These are phyloP conservation scores for Aspergillus sp. DNA, from an alignment of 2,329 filamentous ascomycete species.

Conservation along the genomic window DNA sequence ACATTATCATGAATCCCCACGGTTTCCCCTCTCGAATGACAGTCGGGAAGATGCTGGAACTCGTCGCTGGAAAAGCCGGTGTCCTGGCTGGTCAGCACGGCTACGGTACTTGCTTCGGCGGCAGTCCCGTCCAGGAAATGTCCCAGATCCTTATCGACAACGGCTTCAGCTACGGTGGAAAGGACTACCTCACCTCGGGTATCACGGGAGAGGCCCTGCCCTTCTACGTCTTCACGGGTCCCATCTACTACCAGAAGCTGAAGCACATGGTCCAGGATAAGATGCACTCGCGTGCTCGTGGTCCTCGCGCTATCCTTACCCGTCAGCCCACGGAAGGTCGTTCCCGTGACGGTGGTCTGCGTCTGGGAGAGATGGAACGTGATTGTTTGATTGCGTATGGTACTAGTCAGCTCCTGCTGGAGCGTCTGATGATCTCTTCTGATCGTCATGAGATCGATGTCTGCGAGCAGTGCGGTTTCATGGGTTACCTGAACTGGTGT, in stretches of 20 bases:
- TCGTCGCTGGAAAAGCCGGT: slow-evolving; percentile 90
- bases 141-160: slow-evolving; percentile 78
- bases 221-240: slow-evolving; percentile 96
- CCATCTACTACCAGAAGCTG: slow-evolving; percentile 98
- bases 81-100: slow-evolving; percentile 81
- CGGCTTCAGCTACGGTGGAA: slow-evolving; percentile 95
- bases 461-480: slow-evolving; percentile 89
- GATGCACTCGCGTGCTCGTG: slow-evolving; percentile 93
- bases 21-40: slow-evolving; percentile 99
- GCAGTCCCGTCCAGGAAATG: slow-evolving; percentile 85
- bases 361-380: slow-evolving; percentile 97
- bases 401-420: slow-evolving; percentile 85
- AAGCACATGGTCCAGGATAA: slow-evolving; percentile 99
- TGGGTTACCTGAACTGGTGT: slow-evolving; percentile 94
- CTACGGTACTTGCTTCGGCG: slow-evolving; percentile 87
- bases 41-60: slow-evolving; percentile 94
- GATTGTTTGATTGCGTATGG: slow-evolving; percentile 98
- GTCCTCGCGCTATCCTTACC: slow-evolving; percentile 87
- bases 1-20: slow-evolving; percentile 99
- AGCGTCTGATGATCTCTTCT: slow-evolving; percentile 90
- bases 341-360: slow-evolving; percentile 85
- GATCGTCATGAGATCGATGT: slow-evolving; percentile 91
- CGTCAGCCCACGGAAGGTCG: slow-evolving; percentile 95
- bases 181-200: slow-evolving; percentile 93
- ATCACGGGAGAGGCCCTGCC: slow-evolving; percentile 93